Base-by-base conservation (phyloP, 371 early-diverging fungal species). In the Thermomucor indicae-seudaticae region DNA sequence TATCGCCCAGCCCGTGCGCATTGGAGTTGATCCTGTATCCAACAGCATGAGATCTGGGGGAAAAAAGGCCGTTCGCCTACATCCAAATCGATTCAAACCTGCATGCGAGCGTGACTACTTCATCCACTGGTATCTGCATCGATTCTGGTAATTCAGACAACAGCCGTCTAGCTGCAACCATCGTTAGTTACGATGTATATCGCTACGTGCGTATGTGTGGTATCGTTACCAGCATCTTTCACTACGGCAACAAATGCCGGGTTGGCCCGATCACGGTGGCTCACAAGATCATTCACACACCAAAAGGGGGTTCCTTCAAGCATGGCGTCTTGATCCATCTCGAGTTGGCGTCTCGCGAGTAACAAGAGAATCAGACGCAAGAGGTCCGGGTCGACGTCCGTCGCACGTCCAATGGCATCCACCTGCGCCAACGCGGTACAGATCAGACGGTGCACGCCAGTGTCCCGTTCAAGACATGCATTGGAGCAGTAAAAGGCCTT, bases 401-500 rank as follows among this genome's bases (percentile, higher is more conserved):
- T 72, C 10, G 70, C 64, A 10, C 51, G 44, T 6, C 71, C 75
- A 50, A 85, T 81, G 10, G 62, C 61, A 27, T 71, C 66, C 30
- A 73, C 49, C 44, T 78, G 64, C 1, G 55, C 60, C 55, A 82
- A 38, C 6, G 74, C 60, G 2, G 52, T 53, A 61, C 87, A 86
- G 40, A 78, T 76, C 25, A 71, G 53, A 8, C 41, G 43, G 62
- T 86, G 87, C 4, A 44, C 47, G 17, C 61, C 60, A n/a, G n/a
- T n/a, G 45, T 84, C 80, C 3, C 53, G 58, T 34, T 65, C 59
- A 38, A 69, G 58, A 61, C 88, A 87, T 6, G 30, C 53, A 22
- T 79, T 49, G 6, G 83, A 80, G 65, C 88, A 87, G 57, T 87
- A 86, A 32, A 70, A 79, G 0, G 71, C 58, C 56, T 70, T 72